A percentile compares a stretch with the other conserved stretches of the same genome.
These are phyloP conservation scores for Diutina siamensis DNA, from an alignment of 1,139 yeast genomes.

Conservation along the genomic window DNA sequence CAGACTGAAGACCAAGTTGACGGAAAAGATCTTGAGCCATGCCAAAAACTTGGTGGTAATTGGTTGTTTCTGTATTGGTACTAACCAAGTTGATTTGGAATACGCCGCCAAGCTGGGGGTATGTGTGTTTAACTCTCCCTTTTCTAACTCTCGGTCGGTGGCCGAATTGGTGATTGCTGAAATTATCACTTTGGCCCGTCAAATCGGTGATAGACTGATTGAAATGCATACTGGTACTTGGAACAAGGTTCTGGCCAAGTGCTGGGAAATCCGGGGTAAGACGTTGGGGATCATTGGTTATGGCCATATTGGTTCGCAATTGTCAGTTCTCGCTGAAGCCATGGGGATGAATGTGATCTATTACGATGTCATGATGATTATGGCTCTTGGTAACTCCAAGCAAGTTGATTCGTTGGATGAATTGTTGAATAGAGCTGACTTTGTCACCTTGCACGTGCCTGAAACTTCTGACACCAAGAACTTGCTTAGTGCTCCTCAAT, in stretches of 20 bases:
- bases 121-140: slow-evolving; percentile 97
- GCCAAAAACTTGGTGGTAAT: slow-evolving; percentile 84
- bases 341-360: slow-evolving; percentile 96
- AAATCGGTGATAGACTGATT: slow-evolving; percentile 90
- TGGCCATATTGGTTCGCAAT: slow-evolving; percentile 97
- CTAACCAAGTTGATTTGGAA: slow-evolving; percentile 92
- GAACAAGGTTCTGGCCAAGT: slow-evolving; percentile 90
- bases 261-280: slow-evolving; percentile 99
- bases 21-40: slow-evolving; percentile 63
- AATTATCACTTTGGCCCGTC: slow-evolving; percentile 88
- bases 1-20: slow-evolving; percentile 89
- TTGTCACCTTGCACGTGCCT: slow-evolving; percentile 90
- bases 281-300: slow-evolving; percentile 95
- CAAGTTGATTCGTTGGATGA: slow-evolving; percentile 84
- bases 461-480: slow-evolving; percentile 88
- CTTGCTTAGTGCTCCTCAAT: slow-evolving; percentile 81
- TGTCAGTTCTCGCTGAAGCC: slow-evolving; percentile 92
- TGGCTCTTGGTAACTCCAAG: slow-evolving; percentile 95
- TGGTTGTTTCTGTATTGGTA: slow-evolving; percentile 99
- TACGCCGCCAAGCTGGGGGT: slow-evolving; percentile 89
- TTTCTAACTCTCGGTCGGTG: slow-evolving; percentile 95
- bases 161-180: slow-evolving; percentile 97
- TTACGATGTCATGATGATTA: slow-evolving; percentile 84
- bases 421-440: slow-evolving; percentile 71
- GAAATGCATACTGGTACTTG: slow-evolving; percentile 96